These are phyloP conservation scores for Avicennia marina DNA, from an alignment of 257 asterid species.

Conservation along the genomic window DNA sequence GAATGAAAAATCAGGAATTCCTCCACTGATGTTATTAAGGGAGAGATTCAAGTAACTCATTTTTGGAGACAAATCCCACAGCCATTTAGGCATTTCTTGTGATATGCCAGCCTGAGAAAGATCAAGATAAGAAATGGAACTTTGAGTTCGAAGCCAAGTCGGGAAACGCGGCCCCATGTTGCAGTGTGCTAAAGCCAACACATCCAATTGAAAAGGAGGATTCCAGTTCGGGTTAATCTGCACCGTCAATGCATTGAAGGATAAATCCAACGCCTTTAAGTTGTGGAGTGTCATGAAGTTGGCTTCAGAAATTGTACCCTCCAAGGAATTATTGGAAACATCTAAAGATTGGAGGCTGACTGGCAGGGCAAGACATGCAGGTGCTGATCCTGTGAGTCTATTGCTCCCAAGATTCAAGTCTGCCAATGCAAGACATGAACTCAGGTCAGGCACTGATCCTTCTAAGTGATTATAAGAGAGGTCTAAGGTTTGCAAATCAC, in stretches of 20 bases:
- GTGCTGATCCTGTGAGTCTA: not conserved
- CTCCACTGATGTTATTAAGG: slow-evolving; percentile 28
- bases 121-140: slow-evolving; percentile 2
- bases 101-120: slow-evolving; percentile 22
- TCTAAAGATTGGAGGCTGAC: slow-evolving; percentile 15
- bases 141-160: slow-evolving; percentile 24
- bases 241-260: slow-evolving; percentile 13
- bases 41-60: slow-evolving; percentile 18
- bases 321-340: slow-evolving; percentile 12
- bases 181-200: slow-evolving; percentile 7
- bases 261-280: slow-evolving; percentile 4
- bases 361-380: slow-evolving; percentile 16
- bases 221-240: slow-evolving; percentile 13
- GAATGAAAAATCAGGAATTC: slow-evolving; percentile 3
- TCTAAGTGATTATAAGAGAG: not conserved
- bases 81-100: slow-evolving; percentile 28
- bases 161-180: slow-evolving; percentile 31
- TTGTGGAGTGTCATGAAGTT: slow-evolving; percentile 14
- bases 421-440: no score
- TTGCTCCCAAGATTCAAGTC: no score
- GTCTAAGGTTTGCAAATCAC: not conserved
- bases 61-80: slow-evolving; percentile 8
- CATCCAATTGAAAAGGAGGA: slow-evolving; percentile 23
- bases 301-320: slow-evolving; percentile 15
- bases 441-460: no score